Base-by-base conservation (phyloP, 768 basidiomycete species). In the Pleurotus giganteus region DNA sequence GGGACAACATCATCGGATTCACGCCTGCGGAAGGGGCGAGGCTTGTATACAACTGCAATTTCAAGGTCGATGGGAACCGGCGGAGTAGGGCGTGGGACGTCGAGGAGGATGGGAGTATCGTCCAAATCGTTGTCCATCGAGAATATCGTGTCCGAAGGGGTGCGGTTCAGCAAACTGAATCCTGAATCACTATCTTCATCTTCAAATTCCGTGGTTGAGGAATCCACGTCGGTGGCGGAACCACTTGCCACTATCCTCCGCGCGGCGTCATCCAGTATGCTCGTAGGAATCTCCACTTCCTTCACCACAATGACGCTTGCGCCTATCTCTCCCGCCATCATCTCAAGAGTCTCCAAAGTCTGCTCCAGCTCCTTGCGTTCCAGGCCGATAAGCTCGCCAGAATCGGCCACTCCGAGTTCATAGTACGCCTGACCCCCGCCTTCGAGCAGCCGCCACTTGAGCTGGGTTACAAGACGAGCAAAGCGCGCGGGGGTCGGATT, bases 251-350 rank as follows among this genome's bases (percentile, higher is more conserved):
- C 73, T 61, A 32, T 15, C 7, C 34, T n/a, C 21, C 86, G 71
- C 9, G 72, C 76, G 13, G 21, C 44, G 9, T 45, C 21, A 9
- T 32, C 31, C 34, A 50, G 31, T 15, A 50, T 13, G 21, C 34
- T 28, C 0, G 77, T 78, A 0, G 86, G 86, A 0, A 94, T 84
- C 61, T 89, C 88, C 26, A 96, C 84, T 65, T 94, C 91, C 71
- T 91, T 92, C 13, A 94, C 88, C 26, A 97, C 84, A 45, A 94
- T 85, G 54, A 97, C 92, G 23, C 90, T 91, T 0, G 92, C 95
- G 1, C 93, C 94, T 36, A 98, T 88, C 65, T 96, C 94, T 23
- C 87, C 85, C 0, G 94, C 94, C 95, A 98, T 98, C 75, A 84
- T 85, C 66, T 91, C 91, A 12, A 98, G 82, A 0, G 94, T 96